Conservation (phyloP, 2,329 filamentous ascomycete genomes). For the Cytospora piceicola region DNA sequence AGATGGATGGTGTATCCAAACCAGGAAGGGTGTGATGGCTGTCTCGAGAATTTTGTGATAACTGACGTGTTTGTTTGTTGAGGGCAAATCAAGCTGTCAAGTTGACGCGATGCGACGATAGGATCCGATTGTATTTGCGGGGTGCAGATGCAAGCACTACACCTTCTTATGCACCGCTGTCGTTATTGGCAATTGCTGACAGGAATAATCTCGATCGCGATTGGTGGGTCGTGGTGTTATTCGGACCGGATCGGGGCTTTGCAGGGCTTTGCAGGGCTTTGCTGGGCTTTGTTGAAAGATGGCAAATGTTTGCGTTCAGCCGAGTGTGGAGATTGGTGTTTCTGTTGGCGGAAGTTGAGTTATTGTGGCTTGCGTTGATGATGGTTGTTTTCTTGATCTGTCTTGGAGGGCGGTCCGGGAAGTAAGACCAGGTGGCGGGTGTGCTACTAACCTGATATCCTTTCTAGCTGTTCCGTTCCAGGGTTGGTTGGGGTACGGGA, state of each 20-base stretch:
- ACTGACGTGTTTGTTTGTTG: not conserved
- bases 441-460: not conserved
- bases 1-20: not conserved
- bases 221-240: conserved; percentile 16
- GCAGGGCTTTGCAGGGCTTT: conserved; percentile 17
- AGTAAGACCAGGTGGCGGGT: not conserved
- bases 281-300: conserved; percentile 2
- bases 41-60: not conserved
- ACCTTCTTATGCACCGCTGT: conserved; percentile 17
- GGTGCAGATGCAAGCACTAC: conserved; percentile 21
- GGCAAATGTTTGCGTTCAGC: conserved; percentile 4
- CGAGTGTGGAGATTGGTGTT: not conserved
- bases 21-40: not conserved
- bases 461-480: not conserved
- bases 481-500: not conserved
- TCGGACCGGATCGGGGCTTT: conserved; percentile 22
- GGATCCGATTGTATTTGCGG: conserved; percentile 20
- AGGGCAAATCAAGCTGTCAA: conserved; percentile 1
- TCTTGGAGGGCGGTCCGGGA: not conserved
- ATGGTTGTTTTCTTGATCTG: not conserved
- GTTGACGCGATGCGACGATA: conserved; percentile 5
- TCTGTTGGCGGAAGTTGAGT: conserved; percentile 6
- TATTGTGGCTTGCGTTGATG: conserved; percentile 18
- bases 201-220: conserved; percentile 10
- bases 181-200: conserved; percentile 8